Evolutionary conservation across 2,329 filamentous ascomycete species (phyloP).

Genomic region (Colletotrichum trifolii): DNA sequence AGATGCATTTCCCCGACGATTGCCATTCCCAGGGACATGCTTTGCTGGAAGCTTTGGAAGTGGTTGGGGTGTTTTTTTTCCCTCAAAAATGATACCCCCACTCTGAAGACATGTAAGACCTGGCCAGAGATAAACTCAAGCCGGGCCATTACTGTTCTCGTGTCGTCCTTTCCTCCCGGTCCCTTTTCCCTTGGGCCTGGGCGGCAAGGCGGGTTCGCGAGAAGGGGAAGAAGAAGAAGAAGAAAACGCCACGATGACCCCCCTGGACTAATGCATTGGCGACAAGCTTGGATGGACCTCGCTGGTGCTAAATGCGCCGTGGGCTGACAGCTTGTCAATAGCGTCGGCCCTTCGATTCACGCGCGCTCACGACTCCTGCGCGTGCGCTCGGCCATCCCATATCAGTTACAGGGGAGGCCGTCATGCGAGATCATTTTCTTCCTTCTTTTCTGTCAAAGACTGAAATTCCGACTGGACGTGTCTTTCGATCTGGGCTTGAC

Average conservation of each 20-base stretch:
- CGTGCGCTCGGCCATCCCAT: constrained; percentile 13
- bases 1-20: too few relatives aligned
- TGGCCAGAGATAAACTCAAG: too few relatives aligned
- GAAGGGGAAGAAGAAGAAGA: background rate
- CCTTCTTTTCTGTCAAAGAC: background rate
- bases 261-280: background rate
- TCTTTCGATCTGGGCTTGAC: background rate
- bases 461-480: background rate
- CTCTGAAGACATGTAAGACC: too few relatives aligned
- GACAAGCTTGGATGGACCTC: background rate
- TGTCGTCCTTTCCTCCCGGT: too few relatives aligned
- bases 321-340: constrained; percentile 31
- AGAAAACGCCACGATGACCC: background rate
- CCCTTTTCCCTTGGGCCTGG: too few relatives aligned
- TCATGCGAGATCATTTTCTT: background rate
- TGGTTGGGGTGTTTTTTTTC: too few relatives aligned
- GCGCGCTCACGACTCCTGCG: constrained; percentile 10
- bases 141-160: too few relatives aligned
- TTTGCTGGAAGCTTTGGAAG: too few relatives aligned
- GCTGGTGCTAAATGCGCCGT: background rate
- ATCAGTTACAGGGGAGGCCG: background rate
- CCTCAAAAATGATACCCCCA: too few relatives aligned
- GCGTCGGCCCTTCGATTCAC: constrained; percentile 19
- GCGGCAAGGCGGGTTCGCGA: too few relatives aligned
- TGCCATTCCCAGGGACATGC: too few relatives aligned